Evolutionary conservation across 2,329 filamentous ascomycete genomes (phyloP).

Genomic region (Calonectria ilicicola): DNA sequence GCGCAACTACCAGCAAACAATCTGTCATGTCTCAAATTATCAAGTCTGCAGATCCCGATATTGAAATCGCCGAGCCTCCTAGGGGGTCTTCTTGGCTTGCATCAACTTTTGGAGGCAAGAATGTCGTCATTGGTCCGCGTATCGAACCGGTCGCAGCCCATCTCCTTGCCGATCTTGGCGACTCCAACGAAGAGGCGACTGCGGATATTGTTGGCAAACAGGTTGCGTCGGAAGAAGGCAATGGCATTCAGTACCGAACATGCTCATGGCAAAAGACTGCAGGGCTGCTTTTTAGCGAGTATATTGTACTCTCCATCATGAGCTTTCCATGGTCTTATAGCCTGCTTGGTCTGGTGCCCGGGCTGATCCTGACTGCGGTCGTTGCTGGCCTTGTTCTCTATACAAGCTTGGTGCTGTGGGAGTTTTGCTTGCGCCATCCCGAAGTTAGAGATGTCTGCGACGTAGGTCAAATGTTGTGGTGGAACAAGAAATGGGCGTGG

Average conservation of each 20-base stretch:
- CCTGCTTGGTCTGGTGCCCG: slow-evolving; percentile 86
- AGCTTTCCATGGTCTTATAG: slow-evolving; percentile 96
- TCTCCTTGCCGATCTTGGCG: slow-evolving; percentile 42
- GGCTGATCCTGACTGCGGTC: slow-evolving; percentile 82
- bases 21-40: slow-evolving; percentile 2
- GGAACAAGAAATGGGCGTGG: slow-evolving; percentile 81
- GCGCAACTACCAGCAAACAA: too few relatives aligned
- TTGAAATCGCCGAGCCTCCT: slow-evolving; percentile 37
- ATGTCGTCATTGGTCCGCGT: slow-evolving; percentile 61
- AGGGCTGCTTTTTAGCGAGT: slow-evolving; percentile 91
- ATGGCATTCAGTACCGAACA: slow-evolving; percentile 90
- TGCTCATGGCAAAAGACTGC: slow-evolving; percentile 98
- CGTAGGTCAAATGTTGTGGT: slow-evolving; percentile 95
- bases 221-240: slow-evolving; percentile 79
- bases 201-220: slow-evolving; percentile 69
- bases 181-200: slow-evolving; percentile 59
- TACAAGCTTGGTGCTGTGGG: slow-evolving; percentile 74
- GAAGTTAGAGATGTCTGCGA: slow-evolving; percentile 94
- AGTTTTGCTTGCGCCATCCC: slow-evolving; percentile 91
- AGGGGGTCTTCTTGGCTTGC: slow-evolving; percentile 44
- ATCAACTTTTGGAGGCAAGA: slow-evolving; percentile 52
- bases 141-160: slow-evolving; percentile 60
- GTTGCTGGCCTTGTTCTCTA: slow-evolving; percentile 85
- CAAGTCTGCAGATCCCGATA: slow-evolving; percentile 28
- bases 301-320: slow-evolving; percentile 94